A percentile compares a stretch with the other conserved stretches of the same genome.
phyloP scores from a whole-genome alignment of 148 eudicot species.

The Selenicereus undatus region DNA sequence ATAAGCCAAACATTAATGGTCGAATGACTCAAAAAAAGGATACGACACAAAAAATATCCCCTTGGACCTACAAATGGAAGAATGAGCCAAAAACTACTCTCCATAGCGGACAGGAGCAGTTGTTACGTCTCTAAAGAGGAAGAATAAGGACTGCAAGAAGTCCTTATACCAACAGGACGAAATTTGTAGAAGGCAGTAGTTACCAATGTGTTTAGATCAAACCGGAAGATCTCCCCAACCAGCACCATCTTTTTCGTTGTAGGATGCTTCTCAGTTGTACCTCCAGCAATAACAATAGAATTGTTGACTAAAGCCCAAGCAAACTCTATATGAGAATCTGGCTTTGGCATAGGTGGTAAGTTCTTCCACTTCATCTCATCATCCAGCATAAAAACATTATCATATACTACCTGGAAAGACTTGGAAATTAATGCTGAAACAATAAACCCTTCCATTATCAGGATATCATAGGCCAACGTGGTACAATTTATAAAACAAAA shows the following conservation, averaged over 20 bases:
- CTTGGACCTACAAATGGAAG: background rate
- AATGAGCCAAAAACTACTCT: background rate
- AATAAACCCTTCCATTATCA: background rate
- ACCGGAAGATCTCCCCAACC: constrained; percentile 71
- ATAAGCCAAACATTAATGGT: background rate
- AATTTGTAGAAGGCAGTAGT: background rate
- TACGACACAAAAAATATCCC: background rate
- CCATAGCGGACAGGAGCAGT: background rate
- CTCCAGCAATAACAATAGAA: constrained; percentile 79
- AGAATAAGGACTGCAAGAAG: background rate
- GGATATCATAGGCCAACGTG: background rate
- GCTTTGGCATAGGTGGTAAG: constrained; percentile 93
- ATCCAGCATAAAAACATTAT: constrained; percentile 89
- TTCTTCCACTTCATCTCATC: constrained; percentile 95
- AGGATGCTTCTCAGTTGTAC: constrained; percentile 97
- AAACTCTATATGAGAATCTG: constrained; percentile 97
- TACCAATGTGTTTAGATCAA: constrained; percentile 76
- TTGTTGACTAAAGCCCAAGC: constrained; percentile 80
- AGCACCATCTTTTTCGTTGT: constrained; percentile 81
- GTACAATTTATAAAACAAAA: constrained; percentile 4
- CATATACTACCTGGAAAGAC: constrained; percentile 64
- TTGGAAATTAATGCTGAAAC: background rate
- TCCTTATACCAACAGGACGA: background rate
- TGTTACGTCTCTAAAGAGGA: background rate
- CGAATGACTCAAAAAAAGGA: background rate